Evolutionary conservation across 1,139 yeast species (phyloP), one percentile per base, ranked within the genome.

Genomic region (Hemisphaericaspora lyxosophila): DNA sequence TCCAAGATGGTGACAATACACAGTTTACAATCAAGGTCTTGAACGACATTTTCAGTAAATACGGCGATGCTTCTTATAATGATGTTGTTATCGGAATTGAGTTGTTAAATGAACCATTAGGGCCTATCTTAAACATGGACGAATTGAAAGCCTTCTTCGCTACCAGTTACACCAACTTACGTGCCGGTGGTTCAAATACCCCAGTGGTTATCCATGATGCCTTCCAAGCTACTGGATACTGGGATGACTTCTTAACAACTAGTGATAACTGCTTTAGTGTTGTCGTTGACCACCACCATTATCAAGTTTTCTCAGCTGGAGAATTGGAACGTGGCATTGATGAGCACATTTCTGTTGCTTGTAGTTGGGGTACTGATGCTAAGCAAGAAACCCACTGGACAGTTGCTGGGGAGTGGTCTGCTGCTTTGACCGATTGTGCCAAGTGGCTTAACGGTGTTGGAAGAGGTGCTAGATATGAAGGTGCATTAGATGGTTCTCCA

Each of bases 341-440:
- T 43, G 76, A 80, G 22, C 95, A 86, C 52, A 55, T 90, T 36
- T 46, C 60, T 8, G 63, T 66, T 36, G 90, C 87, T 7, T 85
- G 95, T 60, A 49, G 56, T 16, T 77, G 78, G 72, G 95, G 92
- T 36, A 42, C 58, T 26, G 64, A 62, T 33, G 66, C 79, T 31
- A 48, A 54, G 31, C 46, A 59, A 28, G 95, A 87, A 58, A 57
- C 63, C 52, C 83, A 83, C 61, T 85, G 95, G 87, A 76, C 78
- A 41, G 76, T 90, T 23, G 73, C 79, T 41, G 97, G 97, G 44
- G 98, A 92, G 69, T 92, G 92, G 85, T 75, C 94, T 22, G 97
- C 94, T 14, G 97, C 97, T 1, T 70, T 90, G 49, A 88, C 96
- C 9, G 97, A 92, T 64, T 92, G 98, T 70, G 81, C 95, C 16